Conservation (phyloP, 495 filamentous ascomycete genomes). For the Penicillium ucsense region DNA sequence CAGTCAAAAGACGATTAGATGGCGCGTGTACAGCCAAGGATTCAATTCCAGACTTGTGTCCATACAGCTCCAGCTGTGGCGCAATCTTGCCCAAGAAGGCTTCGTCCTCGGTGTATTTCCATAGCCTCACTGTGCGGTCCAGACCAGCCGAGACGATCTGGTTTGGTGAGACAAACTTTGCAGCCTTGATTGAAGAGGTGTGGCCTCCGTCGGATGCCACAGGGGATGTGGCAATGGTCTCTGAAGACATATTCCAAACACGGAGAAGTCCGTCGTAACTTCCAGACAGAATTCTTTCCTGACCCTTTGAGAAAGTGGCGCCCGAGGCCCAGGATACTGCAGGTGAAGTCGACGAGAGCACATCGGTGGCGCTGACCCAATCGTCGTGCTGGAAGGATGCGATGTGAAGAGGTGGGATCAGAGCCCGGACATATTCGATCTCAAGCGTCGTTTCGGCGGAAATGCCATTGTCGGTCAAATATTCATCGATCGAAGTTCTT, state of each 20-base stretch:
- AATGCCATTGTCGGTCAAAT: constrained; percentile 74
- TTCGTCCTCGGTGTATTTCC: constrained; percentile 68
- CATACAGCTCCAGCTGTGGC: constrained; percentile 76
- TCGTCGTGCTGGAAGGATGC: constrained; percentile 91
- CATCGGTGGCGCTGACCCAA: constrained; percentile 90
- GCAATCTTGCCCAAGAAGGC: constrained; percentile 52
- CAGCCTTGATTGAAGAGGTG: constrained; percentile 63
- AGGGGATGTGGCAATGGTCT: constrained; percentile 61
- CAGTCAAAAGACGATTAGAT: constrained; percentile 70
- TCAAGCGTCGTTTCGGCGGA: constrained; percentile 77
- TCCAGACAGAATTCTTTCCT: constrained; percentile 72
- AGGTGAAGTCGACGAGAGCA: constrained; percentile 57
- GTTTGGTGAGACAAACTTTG: constrained; percentile 65
- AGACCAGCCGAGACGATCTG: constrained; percentile 71
- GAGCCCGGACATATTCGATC: constrained; percentile 84
- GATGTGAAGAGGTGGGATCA: constrained; percentile 77
- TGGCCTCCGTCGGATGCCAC: constrained; percentile 58
- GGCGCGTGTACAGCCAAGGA: constrained; percentile 66
- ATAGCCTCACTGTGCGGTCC: constrained; percentile 75
- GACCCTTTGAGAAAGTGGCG: constrained; percentile 31
- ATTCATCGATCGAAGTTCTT: constrained; percentile 78
- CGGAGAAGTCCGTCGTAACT: constrained; percentile 82
- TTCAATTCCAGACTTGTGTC: constrained; percentile 67
- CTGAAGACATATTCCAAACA: constrained; percentile 80
- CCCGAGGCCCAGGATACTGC: constrained; percentile 48